Base-by-base conservation (phyloP, 2,329 filamentous ascomycete genomes). In the Lachnellula cervina region DNA sequence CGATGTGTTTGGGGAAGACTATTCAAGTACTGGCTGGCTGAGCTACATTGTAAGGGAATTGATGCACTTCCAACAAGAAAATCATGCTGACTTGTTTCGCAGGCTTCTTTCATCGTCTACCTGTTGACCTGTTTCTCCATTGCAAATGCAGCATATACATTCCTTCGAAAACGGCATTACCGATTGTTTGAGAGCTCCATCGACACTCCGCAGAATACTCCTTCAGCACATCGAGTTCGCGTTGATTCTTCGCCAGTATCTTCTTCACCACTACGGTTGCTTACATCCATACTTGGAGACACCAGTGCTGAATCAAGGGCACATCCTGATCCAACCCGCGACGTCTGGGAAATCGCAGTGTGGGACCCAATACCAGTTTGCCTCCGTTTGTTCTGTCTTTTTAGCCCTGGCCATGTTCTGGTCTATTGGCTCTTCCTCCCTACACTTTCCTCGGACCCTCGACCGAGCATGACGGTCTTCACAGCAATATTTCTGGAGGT, bases 331-430 rank as follows among this genome's bases (percentile, higher is more conserved):
- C 83, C 86, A 55, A 81, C 82, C 25, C 82, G 87, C 11, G 92
- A 99, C 71, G 94, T 99, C 9, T 99, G 94, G 94, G 92, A 99
- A 72, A 74, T 99, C 49, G 82, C 87, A 1, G 80, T 97, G 6
- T 99, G 94, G 94, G 92, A 97, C 69, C 94, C 95, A 35, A 81
- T 93, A 47, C 90, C 92, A 2, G 80, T 96, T 37, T 90, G 85
- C 46, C 74, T 97, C 52, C 84, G 86, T 38, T 76, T 97, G 2
- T 91, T 97, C 68, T 94, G 90, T 65, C 77, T 94, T 42, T 97
- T 99, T 75, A 96, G 92, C 65, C 94, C 94, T 0, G 89, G 90
- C 0, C 95, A 99, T 73, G 82, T 96, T n/a, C 75, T 96, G 48
- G 81, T 97, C 28, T 96, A 99, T 74, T 87, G 87, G 78, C 79